A percentile compares a stretch with the other conserved stretches of the same genome.
These are phyloP conservation scores for Cymbidium sinense DNA, from an alignment of 106 monocot species.

Conservation along the genomic window DNA sequence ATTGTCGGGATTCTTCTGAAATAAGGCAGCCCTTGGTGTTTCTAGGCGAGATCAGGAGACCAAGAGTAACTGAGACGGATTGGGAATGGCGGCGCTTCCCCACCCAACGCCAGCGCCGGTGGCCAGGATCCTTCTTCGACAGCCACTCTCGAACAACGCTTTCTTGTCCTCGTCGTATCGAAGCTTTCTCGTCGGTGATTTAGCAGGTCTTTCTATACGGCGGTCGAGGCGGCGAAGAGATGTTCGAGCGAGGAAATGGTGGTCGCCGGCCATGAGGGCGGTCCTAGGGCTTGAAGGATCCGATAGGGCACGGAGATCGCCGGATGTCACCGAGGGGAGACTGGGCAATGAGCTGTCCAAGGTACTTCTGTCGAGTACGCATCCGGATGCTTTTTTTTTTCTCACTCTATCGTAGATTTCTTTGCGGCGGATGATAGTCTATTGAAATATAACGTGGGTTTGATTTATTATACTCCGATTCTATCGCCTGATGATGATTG, in stretches of 20 bases:
- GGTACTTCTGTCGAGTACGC: conserved; percentile 5
- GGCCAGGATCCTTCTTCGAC: not conserved
- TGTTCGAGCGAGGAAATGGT: not conserved
- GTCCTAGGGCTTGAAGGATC: conserved; percentile 29
- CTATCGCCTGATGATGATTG: too few relatives aligned
- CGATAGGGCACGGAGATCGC: conserved; percentile 11
- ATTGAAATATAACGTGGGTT: too few relatives aligned
- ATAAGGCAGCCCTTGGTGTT: not conserved
- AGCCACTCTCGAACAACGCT: not conserved
- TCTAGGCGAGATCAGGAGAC: not conserved
- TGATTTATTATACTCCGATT: too few relatives aligned
- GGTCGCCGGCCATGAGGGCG: conserved; percentile 16
- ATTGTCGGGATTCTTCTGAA: not conserved
- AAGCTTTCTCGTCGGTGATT: conserved; percentile 7
- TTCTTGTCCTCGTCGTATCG: conserved; percentile 11
- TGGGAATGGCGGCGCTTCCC: conserved; percentile 23
- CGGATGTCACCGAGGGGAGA: not conserved
- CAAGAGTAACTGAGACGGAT: not conserved
- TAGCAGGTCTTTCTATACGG: not conserved
- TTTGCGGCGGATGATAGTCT: too few relatives aligned
- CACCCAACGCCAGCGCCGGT: conserved; percentile 10
- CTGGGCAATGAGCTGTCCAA: conserved; percentile 17
- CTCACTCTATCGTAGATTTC: not conserved
- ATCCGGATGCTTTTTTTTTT: not conserved
- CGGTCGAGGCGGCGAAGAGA: conserved; percentile 5